phyloP scores from a whole-genome alignment of 352 stramenopile species.

The Pythium rhizo-oryzae region DNA sequence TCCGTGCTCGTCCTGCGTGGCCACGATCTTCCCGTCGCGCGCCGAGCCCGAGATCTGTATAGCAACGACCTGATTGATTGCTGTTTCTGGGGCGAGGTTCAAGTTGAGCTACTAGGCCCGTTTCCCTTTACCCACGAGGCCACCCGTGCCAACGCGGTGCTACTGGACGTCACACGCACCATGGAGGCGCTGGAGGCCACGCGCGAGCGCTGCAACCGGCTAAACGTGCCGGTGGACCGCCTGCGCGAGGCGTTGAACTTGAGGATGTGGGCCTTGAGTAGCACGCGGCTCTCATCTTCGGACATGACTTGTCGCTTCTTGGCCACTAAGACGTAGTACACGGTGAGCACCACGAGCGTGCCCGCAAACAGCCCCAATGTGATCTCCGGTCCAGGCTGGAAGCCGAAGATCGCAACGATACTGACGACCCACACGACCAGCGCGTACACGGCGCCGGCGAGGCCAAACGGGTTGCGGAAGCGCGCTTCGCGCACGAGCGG shows the following conservation, averaged over 20 bases:
- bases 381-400: constrained; percentile 21
- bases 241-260: constrained; percentile 13
- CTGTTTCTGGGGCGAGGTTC: neutral
- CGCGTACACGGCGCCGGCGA: constrained; percentile 27
- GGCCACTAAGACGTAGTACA: constrained; percentile 21
- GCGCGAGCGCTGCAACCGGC: neutral
- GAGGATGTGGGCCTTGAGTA: constrained; percentile 23
- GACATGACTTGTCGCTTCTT: constrained; percentile 29
- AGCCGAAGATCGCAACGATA: constrained; percentile 26
- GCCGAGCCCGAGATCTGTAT: constrained; percentile 20
- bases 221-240: neutral
- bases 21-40: constrained; percentile 34
- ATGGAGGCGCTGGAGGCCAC: too few species aligned
- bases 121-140: neutral
- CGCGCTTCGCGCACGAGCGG: constrained; percentile 7
- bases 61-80: neutral
- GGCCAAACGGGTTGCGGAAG: constrained; percentile 28
- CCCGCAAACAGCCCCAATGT: constrained; percentile 12
- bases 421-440: constrained; percentile 29
- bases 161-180: too few species aligned
- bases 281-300: constrained; percentile 22
- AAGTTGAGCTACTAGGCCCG: neutral
- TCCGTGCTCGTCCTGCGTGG: constrained; percentile 46
- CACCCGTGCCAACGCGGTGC: neutral
- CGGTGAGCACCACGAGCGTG: neutral